Evolutionary conservation across 148 eudicot species (phyloP), one percentile per base, ranked within the genome.

Genomic region (Spergularia marina): DNA sequence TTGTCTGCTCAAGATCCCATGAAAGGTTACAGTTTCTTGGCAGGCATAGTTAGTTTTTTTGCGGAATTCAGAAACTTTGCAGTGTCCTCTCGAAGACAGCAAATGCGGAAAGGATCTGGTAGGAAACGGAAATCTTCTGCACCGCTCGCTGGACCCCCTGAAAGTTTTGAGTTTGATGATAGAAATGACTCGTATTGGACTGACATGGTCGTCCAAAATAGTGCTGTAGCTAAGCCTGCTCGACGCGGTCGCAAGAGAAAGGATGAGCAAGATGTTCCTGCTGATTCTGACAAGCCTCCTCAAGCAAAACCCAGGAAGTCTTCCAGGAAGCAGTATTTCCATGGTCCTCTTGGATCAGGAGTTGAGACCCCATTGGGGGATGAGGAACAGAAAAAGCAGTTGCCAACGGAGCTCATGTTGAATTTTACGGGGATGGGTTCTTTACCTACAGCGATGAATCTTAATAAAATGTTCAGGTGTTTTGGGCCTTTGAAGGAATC

Each of bases 171-270:
- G 76, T 91, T 90, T 77, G 96, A 95, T 51, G 98, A 95, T 76
- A 85, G 86, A 76, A 89, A 88, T 65, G 97, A 95, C 80, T 90
- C 98, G 25, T 95, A 92, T 68, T 95, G 98, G 98, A 92, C 89
- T 4, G 97, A 90, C 79, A 90, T 89, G 94, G 88, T 91, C 72
- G 85, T 95, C 62, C 91, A 92, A 76, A 84, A 94, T 76, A 76
- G 72, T 76, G 74, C 91, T 34, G 94, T 83, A 86, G 90, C 87
- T 70, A 90, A 92, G 76, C 79, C 86, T 12, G 53, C 83, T 30
- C 82, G 74, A 23, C 82, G 79, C 49, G 53, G 76, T 80, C 88
- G 84, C 54, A 90, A 85, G 75, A 80, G 82, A 58, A 88, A 76
- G 67, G 83, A 81, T 44, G 74, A 79, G 69, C 87, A 84, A 65